Evolutionary conservation across 768 basidiomycete genomes (phyloP), one percentile per base, ranked within the genome.

Genomic region (Russula emetica): DNA sequence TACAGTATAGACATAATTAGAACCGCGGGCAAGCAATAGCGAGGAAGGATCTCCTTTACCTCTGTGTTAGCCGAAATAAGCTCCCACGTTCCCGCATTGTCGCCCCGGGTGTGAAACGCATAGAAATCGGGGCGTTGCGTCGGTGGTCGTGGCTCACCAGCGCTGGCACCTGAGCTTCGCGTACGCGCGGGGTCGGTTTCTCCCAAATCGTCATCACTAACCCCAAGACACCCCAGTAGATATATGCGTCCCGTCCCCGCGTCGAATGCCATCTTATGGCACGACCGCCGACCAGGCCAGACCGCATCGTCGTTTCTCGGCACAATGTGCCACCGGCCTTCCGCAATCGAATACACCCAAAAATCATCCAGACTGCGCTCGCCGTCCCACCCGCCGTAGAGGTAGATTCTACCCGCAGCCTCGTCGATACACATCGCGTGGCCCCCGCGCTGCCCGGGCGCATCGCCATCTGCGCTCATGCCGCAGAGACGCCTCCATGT

Each of bases 251-350:
- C 87, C 0, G 84, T 85, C 72, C 80, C 82, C n/a, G 78, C 75
- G 68, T 92, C 88, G 69, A 89, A 91, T 20, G 83, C 84, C 86
- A 91, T 90, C 75, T 88, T 90, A 70, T 92, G 91, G 70, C 90
- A 92, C 10, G 85, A 85, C 32, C 90, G 78, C 4, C 87, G 79
- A 2, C 83, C 81, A 10, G 90, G 90, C 0, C 88, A 90, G 58
- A 87, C 83, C 59, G 76, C 76, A 40, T 88, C 85, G 28, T 74
- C 69, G 0, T 80, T 78, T 24, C 78, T 76, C 63, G 84, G 84
- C 50, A 91, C 75, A 22, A 85, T 68, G 8, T 74, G 75, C 90
- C 90, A 93, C 56, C 77, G 76, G 56, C 85, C 82, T 10, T 79
- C 75, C 36, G 74, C 76, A 70, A 89, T 80, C 65, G 79, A 78